A percentile compares a stretch with the other conserved stretches of the same genome.
These are phyloP conservation scores for Lophiostoma macrostomum DNA, from an alignment of 495 filamentous ascomycete species.

Conservation along the genomic window DNA sequence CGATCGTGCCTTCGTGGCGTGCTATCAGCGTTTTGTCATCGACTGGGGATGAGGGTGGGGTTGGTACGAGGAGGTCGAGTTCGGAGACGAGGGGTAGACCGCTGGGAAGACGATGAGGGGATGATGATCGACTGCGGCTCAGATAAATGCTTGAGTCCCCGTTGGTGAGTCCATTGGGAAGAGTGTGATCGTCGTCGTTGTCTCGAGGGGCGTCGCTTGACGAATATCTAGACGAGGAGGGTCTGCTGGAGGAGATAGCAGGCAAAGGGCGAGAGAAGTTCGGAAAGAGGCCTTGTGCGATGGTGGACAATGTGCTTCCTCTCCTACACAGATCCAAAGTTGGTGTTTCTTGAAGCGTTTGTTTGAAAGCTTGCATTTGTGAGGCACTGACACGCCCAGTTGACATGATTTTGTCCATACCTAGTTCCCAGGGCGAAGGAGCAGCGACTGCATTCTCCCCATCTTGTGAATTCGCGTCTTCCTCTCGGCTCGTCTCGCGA, in stretches of 20 bases:
- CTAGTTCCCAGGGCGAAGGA: no score
- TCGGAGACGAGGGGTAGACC: not conserved
- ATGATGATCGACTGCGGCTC: not conserved
- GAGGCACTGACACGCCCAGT: no score
- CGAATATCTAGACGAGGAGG: no score
- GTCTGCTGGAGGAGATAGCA: not conserved
- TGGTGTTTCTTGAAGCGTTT: not conserved
- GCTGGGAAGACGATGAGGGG: not conserved
- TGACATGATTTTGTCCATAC: no score
- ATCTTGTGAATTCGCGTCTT: no score
- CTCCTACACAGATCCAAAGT: not conserved
- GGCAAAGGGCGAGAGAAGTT: conserved; percentile 7
- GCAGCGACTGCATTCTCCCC: no score
- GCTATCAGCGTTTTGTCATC: not conserved
- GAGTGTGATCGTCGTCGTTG: not conserved
- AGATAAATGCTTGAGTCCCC: not conserved
- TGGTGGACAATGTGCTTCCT: not conserved
- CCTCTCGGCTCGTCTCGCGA: no score
- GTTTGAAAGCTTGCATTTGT: not conserved
- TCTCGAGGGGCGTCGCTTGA: not conserved
- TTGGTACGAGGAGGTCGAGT: not conserved
- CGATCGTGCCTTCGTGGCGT: conserved; percentile 3
- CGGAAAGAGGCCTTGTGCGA: conserved; percentile 8
- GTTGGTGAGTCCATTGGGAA: not conserved
- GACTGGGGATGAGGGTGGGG: not conserved